Base-by-base conservation (phyloP, 768 basidiomycete species). In the Agaricus subrufescens region DNA sequence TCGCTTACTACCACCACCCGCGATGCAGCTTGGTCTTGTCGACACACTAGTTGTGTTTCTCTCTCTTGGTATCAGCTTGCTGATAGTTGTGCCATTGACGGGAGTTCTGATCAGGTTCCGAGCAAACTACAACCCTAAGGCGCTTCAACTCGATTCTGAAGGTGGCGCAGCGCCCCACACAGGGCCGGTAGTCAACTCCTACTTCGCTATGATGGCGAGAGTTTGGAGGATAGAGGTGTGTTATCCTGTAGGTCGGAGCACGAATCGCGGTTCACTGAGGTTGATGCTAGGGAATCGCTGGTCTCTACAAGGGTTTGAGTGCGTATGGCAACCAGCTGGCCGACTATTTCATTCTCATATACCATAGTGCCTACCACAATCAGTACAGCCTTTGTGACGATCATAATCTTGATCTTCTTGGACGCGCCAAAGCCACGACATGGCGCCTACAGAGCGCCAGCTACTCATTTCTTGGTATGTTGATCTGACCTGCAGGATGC, bases 51-150 rank as follows among this genome's bases (percentile, higher is more conserved):
- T 82, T 10, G 64, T 84, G 4, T 52, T 80, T 15, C 59, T 75
- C 9, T 80, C 84, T 23, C 63, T 83, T 27, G 70, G 71, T 25
- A 44, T 86, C 37, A 83, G 81, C 37, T 68, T 89, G n/a, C 75
- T 72, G 37, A 66, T 87, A 27, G 71, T 82, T 15, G 80, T 89
- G 4, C 82, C 84, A 10, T 70, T 90, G 11, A 77, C 82, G 7
- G 90, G 89, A 3, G 75, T 85, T 11, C 75, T 91, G 9, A 85
- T 92, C 7, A 79, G 90, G 46, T 84, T 89, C 66, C 78, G 91
- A 69, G 89, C 88, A 30, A 91, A 93, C 66, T 93, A 89, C 73
- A 90, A 89, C 64, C 91, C 91, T 2, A 89, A 87, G 68, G 89
- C 87, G 37, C 82, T 94, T 40, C 88, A 86, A 51, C 77, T 93